A percentile compares a stretch with the other conserved stretches of the same genome.
These are phyloP conservation scores for Pouteria campechiana DNA, from an alignment of 179 eudicot genomes.

Conservation along the genomic window DNA sequence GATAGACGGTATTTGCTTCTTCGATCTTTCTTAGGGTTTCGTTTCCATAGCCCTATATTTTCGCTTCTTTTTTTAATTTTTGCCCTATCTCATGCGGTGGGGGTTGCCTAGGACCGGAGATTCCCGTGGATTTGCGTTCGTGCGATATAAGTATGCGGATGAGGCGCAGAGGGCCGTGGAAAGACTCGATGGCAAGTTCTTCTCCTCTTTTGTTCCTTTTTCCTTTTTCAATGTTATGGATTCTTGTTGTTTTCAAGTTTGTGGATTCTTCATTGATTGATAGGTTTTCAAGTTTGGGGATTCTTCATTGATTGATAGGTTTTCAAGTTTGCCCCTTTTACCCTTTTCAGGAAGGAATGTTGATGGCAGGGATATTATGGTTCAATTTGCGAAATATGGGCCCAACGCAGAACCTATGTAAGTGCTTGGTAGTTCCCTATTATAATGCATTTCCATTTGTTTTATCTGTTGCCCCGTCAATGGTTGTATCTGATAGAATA, in stretches of 20 bases:
- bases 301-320: not conserved
- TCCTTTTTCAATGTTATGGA: not conserved
- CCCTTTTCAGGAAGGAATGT: conserved; percentile 55
- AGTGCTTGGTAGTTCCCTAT: conserved; percentile 7
- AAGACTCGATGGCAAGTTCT: conserved; percentile 67
- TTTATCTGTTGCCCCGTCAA: no score
- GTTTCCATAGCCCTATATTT: not conserved
- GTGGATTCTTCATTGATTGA: not conserved
- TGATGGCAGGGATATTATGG: conserved; percentile 98
- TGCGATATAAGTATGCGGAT: conserved; percentile 89
- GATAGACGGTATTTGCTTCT: conserved; percentile 56
- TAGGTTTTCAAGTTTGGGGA: not conserved
- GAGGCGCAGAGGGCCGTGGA: conserved; percentile 93
- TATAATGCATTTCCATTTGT: not conserved
- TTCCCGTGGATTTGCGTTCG: conserved; percentile 95
- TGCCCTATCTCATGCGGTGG: not conserved
- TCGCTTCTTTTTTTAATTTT: not conserved
- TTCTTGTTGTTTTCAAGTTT: not conserved
- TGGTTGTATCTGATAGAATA: no score
- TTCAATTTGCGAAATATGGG: conserved; percentile 93
- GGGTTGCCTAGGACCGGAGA: conserved; percentile 72
- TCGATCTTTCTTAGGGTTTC: not conserved
- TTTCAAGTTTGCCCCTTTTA: not conserved
- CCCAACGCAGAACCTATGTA: conserved; percentile 94
- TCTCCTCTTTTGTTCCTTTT: not conserved